Percentiles rank a stretch among this genome's conserved stretches.
phyloP scores from a whole-genome alignment of 2,329 filamentous ascomycete genomes.

The Ophiostoma angusticollis region DNA sequence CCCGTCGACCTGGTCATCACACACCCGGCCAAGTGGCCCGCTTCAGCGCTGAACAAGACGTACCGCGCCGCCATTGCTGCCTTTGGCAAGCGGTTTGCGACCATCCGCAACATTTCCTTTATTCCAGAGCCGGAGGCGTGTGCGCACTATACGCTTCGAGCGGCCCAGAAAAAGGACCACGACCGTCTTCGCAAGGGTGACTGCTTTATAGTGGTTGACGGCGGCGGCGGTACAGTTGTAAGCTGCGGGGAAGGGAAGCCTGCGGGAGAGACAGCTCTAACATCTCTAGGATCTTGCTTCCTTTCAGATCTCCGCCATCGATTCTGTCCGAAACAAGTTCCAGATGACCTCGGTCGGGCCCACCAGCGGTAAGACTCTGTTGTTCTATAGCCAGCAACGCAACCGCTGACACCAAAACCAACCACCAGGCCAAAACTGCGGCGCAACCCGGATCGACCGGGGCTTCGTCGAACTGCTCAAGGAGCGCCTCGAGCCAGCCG shows the following conservation, averaged over 20 bases:
- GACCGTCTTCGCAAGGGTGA: slow-evolving; percentile 14
- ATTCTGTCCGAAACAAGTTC: slow-evolving; percentile 14
- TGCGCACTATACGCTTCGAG: slow-evolving; percentile 15
- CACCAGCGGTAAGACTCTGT: slow-evolving; percentile 11
- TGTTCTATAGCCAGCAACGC: too few relatives aligned
- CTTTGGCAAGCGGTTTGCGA: slow-evolving; percentile 10
- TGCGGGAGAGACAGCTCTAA: background rate
- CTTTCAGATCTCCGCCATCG: slow-evolving; percentile 14
- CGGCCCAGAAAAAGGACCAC: slow-evolving; percentile 14
- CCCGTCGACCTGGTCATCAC: slow-evolving; percentile 14
- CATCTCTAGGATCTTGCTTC: slow-evolving; percentile 14
- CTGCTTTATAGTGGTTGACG: slow-evolving; percentile 18
- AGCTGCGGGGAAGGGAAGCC: background rate
- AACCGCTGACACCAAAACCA: too few relatives aligned
- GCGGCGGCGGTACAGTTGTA: slow-evolving; percentile 17
- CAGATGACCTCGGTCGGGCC: slow-evolving; percentile 14
- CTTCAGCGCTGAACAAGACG: slow-evolving; percentile 11
- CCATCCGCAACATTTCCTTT: slow-evolving; percentile 10
- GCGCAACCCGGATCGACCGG: slow-evolving; percentile 17
- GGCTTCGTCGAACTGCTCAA: slow-evolving; percentile 12
- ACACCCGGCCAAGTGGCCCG: slow-evolving; percentile 13
- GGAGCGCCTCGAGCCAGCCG: slow-evolving; percentile 12
- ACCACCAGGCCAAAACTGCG: slow-evolving; percentile 13
- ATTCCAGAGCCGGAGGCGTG: slow-evolving; percentile 13
- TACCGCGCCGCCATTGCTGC: slow-evolving; percentile 11